Percentiles rank a stretch among this genome's conserved stretches.
phyloP scores from a whole-genome alignment of 768 basidiomycete genomes.

The Calocybe indica region DNA sequence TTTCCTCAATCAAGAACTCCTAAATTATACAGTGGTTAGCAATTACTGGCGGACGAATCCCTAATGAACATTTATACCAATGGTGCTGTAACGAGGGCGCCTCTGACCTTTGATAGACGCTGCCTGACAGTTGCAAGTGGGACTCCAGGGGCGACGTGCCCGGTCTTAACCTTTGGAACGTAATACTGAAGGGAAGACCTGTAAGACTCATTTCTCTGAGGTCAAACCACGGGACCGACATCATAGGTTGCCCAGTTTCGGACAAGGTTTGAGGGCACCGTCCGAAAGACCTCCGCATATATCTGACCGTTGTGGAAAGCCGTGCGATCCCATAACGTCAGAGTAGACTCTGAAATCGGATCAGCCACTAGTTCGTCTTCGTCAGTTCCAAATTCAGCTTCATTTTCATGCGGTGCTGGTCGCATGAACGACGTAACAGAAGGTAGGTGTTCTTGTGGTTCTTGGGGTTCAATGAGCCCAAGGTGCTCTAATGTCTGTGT shows the following conservation, averaged over 20 bases:
- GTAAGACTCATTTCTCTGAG: background rate
- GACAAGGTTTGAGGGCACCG: constrained; percentile 81
- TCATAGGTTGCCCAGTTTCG: constrained; percentile 76
- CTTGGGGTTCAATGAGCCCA: constrained; percentile 77
- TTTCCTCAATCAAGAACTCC: constrained; percentile 85
- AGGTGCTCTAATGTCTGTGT: constrained; percentile 59
- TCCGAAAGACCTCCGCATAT: constrained; percentile 81
- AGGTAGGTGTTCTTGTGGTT: constrained; percentile 26
- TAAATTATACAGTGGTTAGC: constrained; percentile 18
- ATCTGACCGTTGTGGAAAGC: constrained; percentile 78
- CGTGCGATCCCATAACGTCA: constrained; percentile 58
- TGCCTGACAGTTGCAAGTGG: constrained; percentile 66
- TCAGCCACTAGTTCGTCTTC: constrained; percentile 73
- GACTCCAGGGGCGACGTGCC: constrained; percentile 71
- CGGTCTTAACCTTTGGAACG: constrained; percentile 69
- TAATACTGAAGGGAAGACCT: constrained; percentile 45
- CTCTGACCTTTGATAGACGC: constrained; percentile 59
- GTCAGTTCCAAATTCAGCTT: constrained; percentile 50
- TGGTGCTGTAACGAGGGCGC: constrained; percentile 69
- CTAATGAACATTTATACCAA: constrained; percentile 38
- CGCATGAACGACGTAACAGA: constrained; percentile 62
- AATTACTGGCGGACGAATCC: background rate
- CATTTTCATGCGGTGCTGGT: constrained; percentile 66
- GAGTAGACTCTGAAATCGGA: constrained; percentile 59
- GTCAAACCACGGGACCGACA: constrained; percentile 30